Percentiles rank a stretch among this genome's conserved stretches.
Conservation (phyloP, 2,329 filamentous ascomycete genomes). For the Exophiala bonariae region DNA sequence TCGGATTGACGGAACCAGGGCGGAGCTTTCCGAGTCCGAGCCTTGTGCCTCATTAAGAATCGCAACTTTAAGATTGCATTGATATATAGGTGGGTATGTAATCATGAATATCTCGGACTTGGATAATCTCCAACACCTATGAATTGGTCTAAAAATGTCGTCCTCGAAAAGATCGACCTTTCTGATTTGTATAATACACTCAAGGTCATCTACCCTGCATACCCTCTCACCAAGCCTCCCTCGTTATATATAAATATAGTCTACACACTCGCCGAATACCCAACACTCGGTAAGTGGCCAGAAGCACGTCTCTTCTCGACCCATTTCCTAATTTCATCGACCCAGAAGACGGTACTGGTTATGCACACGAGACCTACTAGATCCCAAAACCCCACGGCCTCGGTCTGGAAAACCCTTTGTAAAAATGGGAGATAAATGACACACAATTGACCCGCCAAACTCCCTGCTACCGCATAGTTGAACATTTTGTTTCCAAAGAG, state of each 20-base stretch:
- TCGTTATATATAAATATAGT: background rate
- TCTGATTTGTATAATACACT: conserved; percentile 9
- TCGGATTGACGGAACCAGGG: too few species aligned
- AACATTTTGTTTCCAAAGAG: conserved; percentile 88
- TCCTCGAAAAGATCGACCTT: background rate
- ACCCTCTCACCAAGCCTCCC: background rate
- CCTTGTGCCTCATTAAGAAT: too few species aligned
- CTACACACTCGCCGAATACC: conserved; percentile 28
- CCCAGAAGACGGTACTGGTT: conserved; percentile 92
- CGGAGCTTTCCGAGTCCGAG: too few species aligned
- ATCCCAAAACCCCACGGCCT: conserved; percentile 74
- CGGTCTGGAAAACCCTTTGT: conserved; percentile 94
- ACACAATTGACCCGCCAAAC: conserved; percentile 78
- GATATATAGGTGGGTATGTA: too few species aligned
- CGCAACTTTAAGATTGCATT: too few species aligned
- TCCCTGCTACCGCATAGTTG: conserved; percentile 90
- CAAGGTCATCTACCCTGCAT: background rate
- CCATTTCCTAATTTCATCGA: conserved; percentile 87
- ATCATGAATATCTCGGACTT: too few species aligned
- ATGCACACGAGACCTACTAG: conserved; percentile 70
- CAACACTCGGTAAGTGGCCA: conserved; percentile 23
- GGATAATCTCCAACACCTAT: too few species aligned
- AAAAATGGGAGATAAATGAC: conserved; percentile 95
- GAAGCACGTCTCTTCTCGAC: conserved; percentile 50
- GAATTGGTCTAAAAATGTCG: too few species aligned